These are phyloP conservation scores for Pythium phragmitis DNA, from an alignment of 352 stramenopile genomes.

Conservation along the genomic window DNA sequence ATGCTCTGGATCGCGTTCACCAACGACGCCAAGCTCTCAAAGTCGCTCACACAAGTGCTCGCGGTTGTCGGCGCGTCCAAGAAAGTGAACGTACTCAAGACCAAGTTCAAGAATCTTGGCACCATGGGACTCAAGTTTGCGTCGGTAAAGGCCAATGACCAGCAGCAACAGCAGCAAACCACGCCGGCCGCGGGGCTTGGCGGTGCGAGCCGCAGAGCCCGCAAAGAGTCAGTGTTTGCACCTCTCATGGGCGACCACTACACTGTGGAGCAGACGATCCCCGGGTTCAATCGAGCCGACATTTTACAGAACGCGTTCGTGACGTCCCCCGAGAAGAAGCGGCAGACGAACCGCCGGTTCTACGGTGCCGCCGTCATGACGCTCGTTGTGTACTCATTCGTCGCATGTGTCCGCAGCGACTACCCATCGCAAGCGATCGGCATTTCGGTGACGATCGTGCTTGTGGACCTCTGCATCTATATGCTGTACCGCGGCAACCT, in stretches of 20 bases:
- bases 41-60: constrained; percentile 80
- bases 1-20: constrained; percentile 91
- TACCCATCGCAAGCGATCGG: constrained; percentile 63
- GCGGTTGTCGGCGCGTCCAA: constrained; percentile 71
- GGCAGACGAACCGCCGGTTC: constrained; percentile 47
- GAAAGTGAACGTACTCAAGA: constrained; percentile 76
- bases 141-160: constrained; percentile 40
- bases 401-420: constrained; percentile 50
- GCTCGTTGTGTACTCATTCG: constrained; percentile 59
- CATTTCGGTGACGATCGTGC: constrained; percentile 61
- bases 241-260: constrained; percentile 79
- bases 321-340: constrained; percentile 48
- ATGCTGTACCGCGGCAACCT: constrained; percentile 68
- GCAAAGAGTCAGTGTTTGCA: constrained; percentile 71
- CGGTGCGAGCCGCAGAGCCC: constrained; percentile 25
- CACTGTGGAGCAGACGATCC: constrained; percentile 71
- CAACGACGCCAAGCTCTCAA: constrained; percentile 85
- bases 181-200: background rate
- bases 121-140: constrained; percentile 75
- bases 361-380: constrained; percentile 48
- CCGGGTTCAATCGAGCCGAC: constrained; percentile 68
- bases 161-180: constrained; percentile 6
- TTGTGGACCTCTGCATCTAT: constrained; percentile 74
- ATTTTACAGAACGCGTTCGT: constrained; percentile 83
- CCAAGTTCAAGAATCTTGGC: constrained; percentile 82